phyloP scores from a whole-genome alignment of 768 basidiomycete species.

The Fistulinella prunicolor region DNA sequence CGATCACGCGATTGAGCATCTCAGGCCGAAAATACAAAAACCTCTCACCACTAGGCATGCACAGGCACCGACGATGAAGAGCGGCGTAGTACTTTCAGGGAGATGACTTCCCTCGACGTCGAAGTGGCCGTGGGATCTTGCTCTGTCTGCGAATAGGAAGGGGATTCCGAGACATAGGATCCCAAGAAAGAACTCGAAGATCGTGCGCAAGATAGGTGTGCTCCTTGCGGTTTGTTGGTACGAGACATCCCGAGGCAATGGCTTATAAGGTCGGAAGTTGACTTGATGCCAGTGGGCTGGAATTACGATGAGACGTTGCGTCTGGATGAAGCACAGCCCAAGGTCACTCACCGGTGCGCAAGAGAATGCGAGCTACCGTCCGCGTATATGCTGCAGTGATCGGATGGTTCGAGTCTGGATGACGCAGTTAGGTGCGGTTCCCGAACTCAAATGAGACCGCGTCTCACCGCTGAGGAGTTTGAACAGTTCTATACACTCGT shows the following conservation, averaged over 20 bases:
- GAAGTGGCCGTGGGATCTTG: constrained; percentile 41
- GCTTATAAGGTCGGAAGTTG: constrained; percentile 66
- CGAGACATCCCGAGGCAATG: constrained; percentile 54
- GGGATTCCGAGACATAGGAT: constrained; percentile 76
- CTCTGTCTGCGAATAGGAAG: constrained; percentile 64
- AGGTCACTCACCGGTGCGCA: constrained; percentile 57
- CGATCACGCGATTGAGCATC: neutral
- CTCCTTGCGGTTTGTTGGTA: constrained; percentile 27
- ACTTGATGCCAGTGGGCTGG: constrained; percentile 66
- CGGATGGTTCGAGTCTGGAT: constrained; percentile 19
- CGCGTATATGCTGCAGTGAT: constrained; percentile 50
- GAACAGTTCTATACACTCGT: constrained; percentile 75
- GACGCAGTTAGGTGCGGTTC: neutral
- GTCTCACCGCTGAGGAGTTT: constrained; percentile 44
- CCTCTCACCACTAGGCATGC: constrained; percentile 64
- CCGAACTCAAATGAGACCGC: neutral
- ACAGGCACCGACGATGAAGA: constrained; percentile 64
- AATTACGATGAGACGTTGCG: constrained; percentile 3
- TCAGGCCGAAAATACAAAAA: constrained; percentile 5
- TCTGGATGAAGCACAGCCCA: neutral
- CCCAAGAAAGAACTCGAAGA: constrained; percentile 58
- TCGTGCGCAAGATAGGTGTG: constrained; percentile 44
- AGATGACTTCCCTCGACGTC: constrained; percentile 58
- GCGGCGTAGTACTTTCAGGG: constrained; percentile 46
- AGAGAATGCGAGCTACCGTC: constrained; percentile 62